These are phyloP conservation scores for Pythium pyrilobum DNA, from an alignment of 352 stramenopile genomes.

Conservation along the genomic window DNA sequence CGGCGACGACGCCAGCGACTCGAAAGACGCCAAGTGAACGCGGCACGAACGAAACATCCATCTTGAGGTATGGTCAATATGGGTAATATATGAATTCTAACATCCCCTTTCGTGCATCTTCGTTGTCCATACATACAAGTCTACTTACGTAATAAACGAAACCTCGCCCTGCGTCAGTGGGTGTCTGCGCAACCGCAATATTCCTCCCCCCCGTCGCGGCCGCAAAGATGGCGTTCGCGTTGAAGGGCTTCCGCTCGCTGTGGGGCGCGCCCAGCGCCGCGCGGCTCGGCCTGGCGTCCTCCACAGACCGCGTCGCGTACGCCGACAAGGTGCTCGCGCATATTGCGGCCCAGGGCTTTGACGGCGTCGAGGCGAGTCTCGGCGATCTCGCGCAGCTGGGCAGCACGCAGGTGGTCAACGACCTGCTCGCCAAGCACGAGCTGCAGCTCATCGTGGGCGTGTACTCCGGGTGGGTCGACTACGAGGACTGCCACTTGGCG, in stretches of 20 bases:
- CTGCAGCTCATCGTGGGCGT: slow-evolving; percentile 59
- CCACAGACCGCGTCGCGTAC: slow-evolving; percentile 15
- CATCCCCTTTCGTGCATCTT: not conserved
- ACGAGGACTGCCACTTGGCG: slow-evolving; percentile 41
- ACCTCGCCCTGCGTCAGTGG: not conserved
- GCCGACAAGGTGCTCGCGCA: slow-evolving; percentile 29
- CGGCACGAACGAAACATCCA: not conserved
- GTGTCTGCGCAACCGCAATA: not conserved
- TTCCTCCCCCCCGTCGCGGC: not conserved
- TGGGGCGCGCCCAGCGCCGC: slow-evolving; percentile 40
- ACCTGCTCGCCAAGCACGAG: slow-evolving; percentile 40
- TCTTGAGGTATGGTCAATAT: not conserved
- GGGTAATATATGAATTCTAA: not conserved
- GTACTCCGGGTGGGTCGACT: slow-evolving; percentile 71
- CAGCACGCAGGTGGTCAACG: slow-evolving; percentile 26
- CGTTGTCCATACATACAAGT: not conserved
- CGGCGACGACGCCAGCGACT: slow-evolving; percentile 15
- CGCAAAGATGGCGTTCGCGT: slow-evolving; percentile 11
- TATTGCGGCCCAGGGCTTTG: slow-evolving; percentile 44
- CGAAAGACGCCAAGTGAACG: slow-evolving; percentile 16
- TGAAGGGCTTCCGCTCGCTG: slow-evolving; percentile 53
- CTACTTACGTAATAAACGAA: no score
- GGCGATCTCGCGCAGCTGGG: slow-evolving; percentile 51
- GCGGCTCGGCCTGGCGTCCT: slow-evolving; percentile 18
- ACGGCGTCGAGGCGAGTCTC: slow-evolving; percentile 69